These are phyloP conservation scores for Pseudogymnoascus sp. DNA, from an alignment of 2,329 filamentous ascomycete genomes.

Conservation along the genomic window DNA sequence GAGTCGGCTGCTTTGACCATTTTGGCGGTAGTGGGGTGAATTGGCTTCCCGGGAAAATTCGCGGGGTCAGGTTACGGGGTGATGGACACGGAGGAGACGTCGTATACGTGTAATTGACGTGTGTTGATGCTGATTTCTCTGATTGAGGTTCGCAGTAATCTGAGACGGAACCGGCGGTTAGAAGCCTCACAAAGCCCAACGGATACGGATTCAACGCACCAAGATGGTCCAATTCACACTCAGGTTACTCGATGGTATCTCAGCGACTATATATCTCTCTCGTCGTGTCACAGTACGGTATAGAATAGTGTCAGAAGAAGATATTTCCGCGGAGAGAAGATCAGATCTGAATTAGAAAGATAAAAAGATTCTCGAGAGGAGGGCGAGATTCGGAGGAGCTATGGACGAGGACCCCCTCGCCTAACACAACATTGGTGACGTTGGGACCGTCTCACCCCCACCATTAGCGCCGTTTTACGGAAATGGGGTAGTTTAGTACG, in stretches of 20 bases:
- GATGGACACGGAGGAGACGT: neutral
- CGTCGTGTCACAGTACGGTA: neutral
- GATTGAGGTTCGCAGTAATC: neutral
- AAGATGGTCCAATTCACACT: neutral
- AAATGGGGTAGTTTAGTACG: neutral
- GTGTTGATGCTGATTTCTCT: neutral
- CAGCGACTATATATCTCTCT: neutral
- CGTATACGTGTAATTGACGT: neutral
- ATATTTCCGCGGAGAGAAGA: neutral
- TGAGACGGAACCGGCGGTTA: neutral
- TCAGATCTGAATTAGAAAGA: neutral
- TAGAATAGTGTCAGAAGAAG: neutral
- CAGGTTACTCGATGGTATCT: neutral
- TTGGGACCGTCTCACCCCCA: conserved; percentile 2
- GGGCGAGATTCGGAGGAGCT: conserved; percentile 4
- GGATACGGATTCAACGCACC: neutral
- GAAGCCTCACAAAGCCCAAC: neutral
- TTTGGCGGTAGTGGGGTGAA: conserved; percentile 21
- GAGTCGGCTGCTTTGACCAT: conserved; percentile 84
- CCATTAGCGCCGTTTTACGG: conserved; percentile 2
- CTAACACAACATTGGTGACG: conserved; percentile 4
- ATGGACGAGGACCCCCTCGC: neutral
- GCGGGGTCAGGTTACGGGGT: neutral
- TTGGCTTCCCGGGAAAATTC: neutral
- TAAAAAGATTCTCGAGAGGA: neutral